Percentiles rank a stretch among this genome's conserved stretches.
Evolutionary conservation across 2,329 filamentous ascomycete species (phyloP).

Genomic region (Fusarium sp.): DNA sequence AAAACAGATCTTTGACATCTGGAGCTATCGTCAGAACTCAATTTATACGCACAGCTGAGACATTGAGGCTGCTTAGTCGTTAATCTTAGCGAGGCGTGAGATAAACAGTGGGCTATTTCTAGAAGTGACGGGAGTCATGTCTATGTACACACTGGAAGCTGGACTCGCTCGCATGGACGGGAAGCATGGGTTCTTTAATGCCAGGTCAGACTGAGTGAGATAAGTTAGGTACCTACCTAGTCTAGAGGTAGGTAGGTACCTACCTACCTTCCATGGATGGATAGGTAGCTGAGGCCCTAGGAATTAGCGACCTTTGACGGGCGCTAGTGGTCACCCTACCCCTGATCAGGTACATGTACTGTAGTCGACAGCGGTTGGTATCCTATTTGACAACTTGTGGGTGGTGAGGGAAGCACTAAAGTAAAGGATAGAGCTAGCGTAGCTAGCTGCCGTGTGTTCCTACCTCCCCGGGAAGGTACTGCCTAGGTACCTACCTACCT

Average conservation of each 20-base stretch:
- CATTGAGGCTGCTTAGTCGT: conserved; percentile 32
- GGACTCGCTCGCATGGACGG: not conserved
- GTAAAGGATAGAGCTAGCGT: conserved; percentile 16
- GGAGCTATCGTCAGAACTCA: not conserved
- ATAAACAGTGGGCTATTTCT: conserved; percentile 7
- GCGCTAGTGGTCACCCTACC: conserved; percentile 3
- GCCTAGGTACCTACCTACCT: not conserved
- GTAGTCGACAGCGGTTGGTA: conserved; percentile 30
- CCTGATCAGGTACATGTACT: conserved; percentile 12
- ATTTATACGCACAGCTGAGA: conserved; percentile 17
- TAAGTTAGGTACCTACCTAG: not conserved
- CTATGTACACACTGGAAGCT: not conserved
- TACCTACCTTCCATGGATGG: not conserved
- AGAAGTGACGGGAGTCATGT: conserved; percentile 8
- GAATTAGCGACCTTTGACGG: conserved; percentile 2
- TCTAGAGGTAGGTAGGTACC: no score
- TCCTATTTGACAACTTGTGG: conserved; percentile 19
- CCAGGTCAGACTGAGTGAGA: not conserved
- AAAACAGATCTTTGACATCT: not conserved
- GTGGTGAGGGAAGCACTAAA: conserved; percentile 6
- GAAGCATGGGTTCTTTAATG: not conserved
- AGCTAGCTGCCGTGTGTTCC: not conserved
- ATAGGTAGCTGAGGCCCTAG: not conserved
- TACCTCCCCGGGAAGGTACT: not conserved
- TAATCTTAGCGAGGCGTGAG: conserved; percentile 26